Percentiles rank a stretch among this genome's conserved stretches.
Conservation (phyloP, 2,329 filamentous ascomycete genomes). For the Aureobasidium sp. region DNA sequence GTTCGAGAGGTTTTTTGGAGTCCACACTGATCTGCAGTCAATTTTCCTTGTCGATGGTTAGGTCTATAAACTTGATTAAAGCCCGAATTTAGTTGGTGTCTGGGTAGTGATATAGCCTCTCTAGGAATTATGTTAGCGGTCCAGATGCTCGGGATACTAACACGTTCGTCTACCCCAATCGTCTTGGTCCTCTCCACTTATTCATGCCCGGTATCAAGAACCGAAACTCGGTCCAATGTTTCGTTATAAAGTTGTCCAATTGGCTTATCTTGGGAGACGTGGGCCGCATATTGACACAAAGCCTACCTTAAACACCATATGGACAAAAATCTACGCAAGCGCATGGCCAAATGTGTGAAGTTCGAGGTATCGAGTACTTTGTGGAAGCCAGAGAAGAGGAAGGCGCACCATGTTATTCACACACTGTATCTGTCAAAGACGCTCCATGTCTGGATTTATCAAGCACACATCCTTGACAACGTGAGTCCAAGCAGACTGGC, state of each 20-base stretch:
- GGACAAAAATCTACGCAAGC: background rate
- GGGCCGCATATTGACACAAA: background rate
- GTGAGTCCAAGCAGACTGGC: too few species aligned
- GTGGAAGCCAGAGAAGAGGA: too few species aligned
- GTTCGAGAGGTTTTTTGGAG: background rate
- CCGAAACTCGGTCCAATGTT: constrained; percentile 6
- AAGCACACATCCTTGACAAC: too few species aligned
- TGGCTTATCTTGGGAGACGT: background rate
- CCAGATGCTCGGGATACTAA: constrained; percentile 3
- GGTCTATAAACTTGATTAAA: background rate
- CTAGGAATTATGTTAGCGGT: background rate
- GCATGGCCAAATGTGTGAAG: too few species aligned
- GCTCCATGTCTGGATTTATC: too few species aligned
- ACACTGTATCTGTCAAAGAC: too few species aligned
- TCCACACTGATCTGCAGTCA: background rate
- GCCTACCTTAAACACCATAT: background rate
- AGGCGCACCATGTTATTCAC: too few species aligned
- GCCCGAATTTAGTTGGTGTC: background rate
- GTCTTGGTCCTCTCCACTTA: background rate
- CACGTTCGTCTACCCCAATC: background rate
- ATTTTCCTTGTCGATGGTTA: background rate
- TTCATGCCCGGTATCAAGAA: background rate
- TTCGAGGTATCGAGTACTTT: too few species aligned
- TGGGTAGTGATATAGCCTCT: background rate
- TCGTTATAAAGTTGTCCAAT: background rate